phyloP scores from a whole-genome alignment of 2,329 filamentous ascomycete species.

The Ophiostoma quercus region DNA sequence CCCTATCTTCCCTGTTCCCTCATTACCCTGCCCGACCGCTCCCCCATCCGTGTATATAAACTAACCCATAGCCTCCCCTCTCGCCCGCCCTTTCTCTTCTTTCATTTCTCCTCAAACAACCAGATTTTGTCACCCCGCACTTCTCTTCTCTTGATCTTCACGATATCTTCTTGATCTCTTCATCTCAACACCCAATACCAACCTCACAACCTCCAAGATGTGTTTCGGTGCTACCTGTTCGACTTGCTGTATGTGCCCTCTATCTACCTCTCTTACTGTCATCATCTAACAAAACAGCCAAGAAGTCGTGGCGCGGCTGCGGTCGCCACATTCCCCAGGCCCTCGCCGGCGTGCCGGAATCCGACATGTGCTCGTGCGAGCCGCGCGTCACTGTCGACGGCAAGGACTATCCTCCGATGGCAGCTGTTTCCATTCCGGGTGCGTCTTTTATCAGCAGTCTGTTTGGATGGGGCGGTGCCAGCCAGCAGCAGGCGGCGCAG shows the following conservation, averaged over 20 bases:
- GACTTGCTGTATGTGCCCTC: constrained; percentile 38
- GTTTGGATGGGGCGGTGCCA: constrained; percentile 28
- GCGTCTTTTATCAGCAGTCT: constrained; percentile 37
- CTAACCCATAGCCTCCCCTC: constrained; percentile 5
- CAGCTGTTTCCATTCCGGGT: constrained; percentile 38
- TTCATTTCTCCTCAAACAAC: not conserved
- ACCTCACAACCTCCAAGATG: constrained; percentile 34
- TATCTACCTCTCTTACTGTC: not conserved
- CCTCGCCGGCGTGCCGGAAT: constrained; percentile 41
- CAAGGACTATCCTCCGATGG: constrained; percentile 44
- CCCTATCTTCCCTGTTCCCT: not conserved
- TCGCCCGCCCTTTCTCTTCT: not conserved
- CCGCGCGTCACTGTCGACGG: constrained; percentile 42
- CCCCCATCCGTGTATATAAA: not conserved
- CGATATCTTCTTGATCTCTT: not conserved
- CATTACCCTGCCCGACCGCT: not conserved
- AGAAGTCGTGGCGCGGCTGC: constrained; percentile 48
- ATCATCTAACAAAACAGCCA: constrained; percentile 34
- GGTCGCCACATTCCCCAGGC: constrained; percentile 44
- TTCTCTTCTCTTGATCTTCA: not conserved
- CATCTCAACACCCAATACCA: not conserved
- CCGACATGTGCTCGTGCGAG: constrained; percentile 46
- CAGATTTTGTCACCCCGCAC: constrained; percentile 5
- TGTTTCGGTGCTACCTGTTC: constrained; percentile 40
- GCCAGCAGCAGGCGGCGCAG: not conserved